These are phyloP conservation scores for Paradendryphiella salina DNA, from an alignment of 2,329 filamentous ascomycete genomes.

Conservation along the genomic window DNA sequence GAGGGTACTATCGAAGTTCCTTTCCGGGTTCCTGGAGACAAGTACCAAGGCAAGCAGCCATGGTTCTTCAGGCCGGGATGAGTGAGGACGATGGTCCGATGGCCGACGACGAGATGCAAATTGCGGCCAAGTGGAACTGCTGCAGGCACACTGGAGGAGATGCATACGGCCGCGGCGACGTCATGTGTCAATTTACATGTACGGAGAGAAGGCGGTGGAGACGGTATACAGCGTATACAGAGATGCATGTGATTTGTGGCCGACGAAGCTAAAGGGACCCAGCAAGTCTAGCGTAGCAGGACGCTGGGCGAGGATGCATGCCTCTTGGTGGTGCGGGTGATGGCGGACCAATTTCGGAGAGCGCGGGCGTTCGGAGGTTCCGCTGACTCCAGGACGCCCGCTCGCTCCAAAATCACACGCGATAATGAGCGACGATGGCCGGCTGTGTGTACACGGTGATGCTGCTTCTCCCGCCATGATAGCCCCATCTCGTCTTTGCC, in stretches of 20 bases:
- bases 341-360: constrained; percentile 31
- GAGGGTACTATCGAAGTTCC: constrained; percentile 63
- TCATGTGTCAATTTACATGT: too few species aligned
- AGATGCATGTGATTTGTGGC: background rate
- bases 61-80: constrained; percentile 49
- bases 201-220: background rate
- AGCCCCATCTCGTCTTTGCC: background rate
- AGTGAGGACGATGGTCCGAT: background rate
- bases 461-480: constrained; percentile 5
- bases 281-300: background rate
- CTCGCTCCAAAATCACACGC: background rate
- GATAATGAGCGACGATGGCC: background rate
- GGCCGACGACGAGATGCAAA: background rate
- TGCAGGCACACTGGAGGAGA: background rate
- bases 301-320: constrained; percentile 8
- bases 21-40: constrained; percentile 62
- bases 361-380: constrained; percentile 13
- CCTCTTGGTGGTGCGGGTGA: background rate
- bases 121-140: background rate
- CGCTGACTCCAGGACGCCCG: background rate
- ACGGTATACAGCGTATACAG: background rate
- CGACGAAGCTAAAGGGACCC: too few species aligned
- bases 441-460: background rate
- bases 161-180: background rate
- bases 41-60: constrained; percentile 52